Base-by-base conservation (phyloP, 345 rosid species). In the Eucalyptus tenuipes region DNA sequence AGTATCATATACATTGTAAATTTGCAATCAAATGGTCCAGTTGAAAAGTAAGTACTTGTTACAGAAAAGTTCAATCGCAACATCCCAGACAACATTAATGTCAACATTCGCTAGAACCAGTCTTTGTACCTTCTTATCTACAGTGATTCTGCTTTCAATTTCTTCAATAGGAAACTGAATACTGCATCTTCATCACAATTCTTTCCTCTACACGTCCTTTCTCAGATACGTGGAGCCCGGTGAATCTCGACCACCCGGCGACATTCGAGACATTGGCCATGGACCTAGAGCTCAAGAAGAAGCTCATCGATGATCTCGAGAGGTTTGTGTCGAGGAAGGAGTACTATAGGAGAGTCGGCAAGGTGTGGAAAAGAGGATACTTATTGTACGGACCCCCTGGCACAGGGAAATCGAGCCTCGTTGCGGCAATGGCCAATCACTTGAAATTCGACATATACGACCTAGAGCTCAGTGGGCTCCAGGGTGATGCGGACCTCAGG, bases 201-300 rank as follows among this genome's bases (percentile, higher is more conserved):
- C 24, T 52, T 52, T 52, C 57, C 57, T 52, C 24, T 18, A 52
- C 4, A 52, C 57, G 24, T 52, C 25, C 57, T 52, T 52, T 61
- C 68, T 29, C 31, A 3, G 94, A 93, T 20, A 92, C 92, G 33
- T 95, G 97, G 96, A 92, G 90, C 61, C 91, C 94, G 27, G 94
- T 94, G 49, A 93, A 94, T 24, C 93, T 95, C 80, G 89, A 89
- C 33, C 89, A 89, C 66, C 90, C 88, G 25, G 42, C 88, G 25
- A 89, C 91, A 45, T 64, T 89, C 57, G 59, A 89, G 52, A 89
- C 89, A 20, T 53, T 89, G 80, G 89, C 91, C 8, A 50, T 87
- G 24, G 91, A 89, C 49, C 22, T 42, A 11, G 91, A 75, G 31
- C 71, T 88, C 52, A 89, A 89, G 86, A 29, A 87, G 50, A 33